A percentile compares a stretch with the other conserved stretches of the same genome.
phyloP scores from a whole-genome alignment of 2,329 filamentous ascomycete genomes.

The Hysterium pulicare region DNA sequence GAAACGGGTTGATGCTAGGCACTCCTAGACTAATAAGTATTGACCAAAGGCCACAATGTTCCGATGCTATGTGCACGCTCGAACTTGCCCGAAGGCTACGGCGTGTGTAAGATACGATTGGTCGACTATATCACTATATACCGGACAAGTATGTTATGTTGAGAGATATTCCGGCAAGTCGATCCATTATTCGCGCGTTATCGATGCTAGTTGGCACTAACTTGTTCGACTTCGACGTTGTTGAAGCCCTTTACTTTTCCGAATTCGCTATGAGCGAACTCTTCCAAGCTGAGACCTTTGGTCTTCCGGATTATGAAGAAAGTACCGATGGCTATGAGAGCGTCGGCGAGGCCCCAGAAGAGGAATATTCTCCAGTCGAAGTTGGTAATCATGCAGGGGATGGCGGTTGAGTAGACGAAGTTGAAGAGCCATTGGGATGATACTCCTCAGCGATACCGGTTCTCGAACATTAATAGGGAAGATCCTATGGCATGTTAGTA shows the following conservation, averaged over 20 bases:
- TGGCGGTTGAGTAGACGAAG: slow-evolving; percentile 49
- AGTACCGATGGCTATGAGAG: slow-evolving; percentile 41
- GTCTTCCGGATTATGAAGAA: slow-evolving; percentile 40
- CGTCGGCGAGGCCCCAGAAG: slow-evolving; percentile 47
- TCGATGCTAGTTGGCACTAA: too few species aligned
- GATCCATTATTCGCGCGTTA: too few species aligned
- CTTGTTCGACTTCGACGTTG: too few species aligned
- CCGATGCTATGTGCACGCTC: too few species aligned
- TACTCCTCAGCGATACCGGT: slow-evolving; percentile 49
- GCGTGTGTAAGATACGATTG: too few species aligned
- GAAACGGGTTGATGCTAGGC: too few species aligned
- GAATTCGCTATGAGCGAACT: slow-evolving; percentile 24
- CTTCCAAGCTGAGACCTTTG: slow-evolving; percentile 32
- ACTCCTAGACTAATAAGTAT: too few species aligned
- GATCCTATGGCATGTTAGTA: slow-evolving; percentile 26
- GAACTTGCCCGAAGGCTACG: too few species aligned
- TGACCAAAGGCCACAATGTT: too few species aligned
- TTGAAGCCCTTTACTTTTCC: slow-evolving; percentile 5
- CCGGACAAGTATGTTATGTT: too few species aligned
- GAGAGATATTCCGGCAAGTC: too few species aligned
- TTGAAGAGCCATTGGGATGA: slow-evolving; percentile 52
- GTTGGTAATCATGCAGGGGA: slow-evolving; percentile 49
- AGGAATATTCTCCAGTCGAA: slow-evolving; percentile 46
- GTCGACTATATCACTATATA: too few species aligned
- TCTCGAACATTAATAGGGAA: slow-evolving; percentile 53